These are phyloP conservation scores for Apiospora rasikravindrae DNA, from an alignment of 2,329 filamentous ascomycete genomes.

Conservation along the genomic window DNA sequence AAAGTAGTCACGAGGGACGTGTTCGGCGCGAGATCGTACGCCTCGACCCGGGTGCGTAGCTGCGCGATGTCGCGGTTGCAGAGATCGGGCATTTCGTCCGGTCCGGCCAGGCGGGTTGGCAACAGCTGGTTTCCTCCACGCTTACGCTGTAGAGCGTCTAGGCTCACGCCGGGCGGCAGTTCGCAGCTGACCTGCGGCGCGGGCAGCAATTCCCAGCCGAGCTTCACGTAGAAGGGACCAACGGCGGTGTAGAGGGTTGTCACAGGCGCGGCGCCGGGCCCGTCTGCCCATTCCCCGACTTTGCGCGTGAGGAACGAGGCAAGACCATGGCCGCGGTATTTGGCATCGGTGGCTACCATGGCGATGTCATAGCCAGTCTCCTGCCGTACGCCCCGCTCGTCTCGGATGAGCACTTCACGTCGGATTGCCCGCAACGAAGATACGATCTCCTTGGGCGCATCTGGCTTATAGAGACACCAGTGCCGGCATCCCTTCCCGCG, in stretches of 20 bases:
- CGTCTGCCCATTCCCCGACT: slow-evolving; percentile 8
- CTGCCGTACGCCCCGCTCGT: neutral
- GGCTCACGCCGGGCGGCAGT: neutral
- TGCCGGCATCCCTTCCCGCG: neutral
- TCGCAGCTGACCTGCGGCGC: slow-evolving; percentile 16
- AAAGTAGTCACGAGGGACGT: slow-evolving; percentile 4
- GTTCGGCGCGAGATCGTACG: neutral
- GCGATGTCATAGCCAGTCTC: neutral
- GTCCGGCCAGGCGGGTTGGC: neutral
- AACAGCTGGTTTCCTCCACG: neutral
- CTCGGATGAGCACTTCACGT: neutral
- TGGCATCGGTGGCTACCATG: neutral
- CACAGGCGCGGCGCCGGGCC: neutral
- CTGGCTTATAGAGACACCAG: slow-evolving; percentile 13
- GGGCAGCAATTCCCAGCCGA: slow-evolving; percentile 11
- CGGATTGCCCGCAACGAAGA: neutral
- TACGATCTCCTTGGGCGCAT: neutral
- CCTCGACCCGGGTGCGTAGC: neutral
- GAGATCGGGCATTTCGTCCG: neutral
- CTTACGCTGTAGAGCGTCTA: neutral
- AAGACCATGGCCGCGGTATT: slow-evolving; percentile 12
- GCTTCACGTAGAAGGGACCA: slow-evolving; percentile 2
- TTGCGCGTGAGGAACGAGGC: slow-evolving; percentile 13
- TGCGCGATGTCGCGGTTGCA: slow-evolving; percentile 2
- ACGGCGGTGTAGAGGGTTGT: slow-evolving; percentile 1